These are phyloP conservation scores for Geranium brycei DNA, from an alignment of 345 rosid genomes.

Conservation along the genomic window DNA sequence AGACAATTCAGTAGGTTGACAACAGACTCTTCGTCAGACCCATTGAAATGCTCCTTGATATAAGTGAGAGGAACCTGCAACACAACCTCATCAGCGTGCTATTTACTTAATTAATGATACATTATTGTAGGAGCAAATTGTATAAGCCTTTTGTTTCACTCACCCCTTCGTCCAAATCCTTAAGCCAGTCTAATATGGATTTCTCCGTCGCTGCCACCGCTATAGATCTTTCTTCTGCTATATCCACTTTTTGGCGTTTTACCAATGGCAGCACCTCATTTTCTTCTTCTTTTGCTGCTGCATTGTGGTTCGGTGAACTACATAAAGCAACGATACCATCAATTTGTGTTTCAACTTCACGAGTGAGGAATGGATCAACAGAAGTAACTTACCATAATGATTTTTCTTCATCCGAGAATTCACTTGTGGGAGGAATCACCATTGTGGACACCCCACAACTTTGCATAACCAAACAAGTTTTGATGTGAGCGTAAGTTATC, in stretches of 20 bases:
- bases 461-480: conserved; percentile 21
- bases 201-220: conserved; percentile 16
- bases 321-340: background rate
- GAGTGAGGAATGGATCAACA: conserved; percentile 1
- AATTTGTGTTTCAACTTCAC: conserved; percentile 2
- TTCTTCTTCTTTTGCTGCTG: conserved; percentile 1
- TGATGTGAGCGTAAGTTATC: conserved; percentile 33
- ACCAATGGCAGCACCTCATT: conserved; percentile 2
- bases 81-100: conserved; percentile 1
- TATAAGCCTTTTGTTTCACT: conserved; percentile 5
- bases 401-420: background rate
- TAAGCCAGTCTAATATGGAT: conserved; percentile 19
- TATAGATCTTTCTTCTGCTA: conserved; percentile 7
- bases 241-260: conserved; percentile 25
- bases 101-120: background rate
- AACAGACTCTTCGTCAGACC: conserved; percentile 20
- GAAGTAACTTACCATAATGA: background rate
- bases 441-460: conserved; percentile 17
- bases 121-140: background rate
- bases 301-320: background rate
- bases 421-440: conserved; percentile 3
- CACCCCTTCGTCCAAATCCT: conserved; percentile 28
- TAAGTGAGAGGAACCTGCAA: conserved; percentile 23
- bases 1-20: conserved; percentile 15
- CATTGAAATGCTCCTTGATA: conserved; percentile 24